Base-by-base conservation (phyloP, 2,329 filamentous ascomycete species). In the Dactylonectria macrodidyma region DNA sequence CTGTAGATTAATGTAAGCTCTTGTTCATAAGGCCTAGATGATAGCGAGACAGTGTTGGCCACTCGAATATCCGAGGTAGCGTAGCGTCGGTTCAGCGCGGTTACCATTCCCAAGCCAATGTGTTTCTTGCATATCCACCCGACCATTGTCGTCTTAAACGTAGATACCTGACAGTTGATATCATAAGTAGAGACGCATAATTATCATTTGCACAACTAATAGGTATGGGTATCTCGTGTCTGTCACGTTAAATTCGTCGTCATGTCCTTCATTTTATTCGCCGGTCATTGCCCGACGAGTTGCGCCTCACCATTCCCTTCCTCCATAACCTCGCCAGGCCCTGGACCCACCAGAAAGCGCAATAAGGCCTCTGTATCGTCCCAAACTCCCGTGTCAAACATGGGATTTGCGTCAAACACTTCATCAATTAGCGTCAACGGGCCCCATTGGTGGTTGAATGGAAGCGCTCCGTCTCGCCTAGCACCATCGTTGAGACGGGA, bases 371-470 rank as follows among this genome's bases (percentile, higher is more conserved):
- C 63, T 3, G 58, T 54, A 26, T 66, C 63, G 14, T 66, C 63
- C 63, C 58, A 66, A 44, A 54, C 46, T 7, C 63, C 63, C 7
- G 63, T 47, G 5, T 66, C 63, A 34, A 67, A 59, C 65, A 63
- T 63, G 5, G 63, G 16, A 22, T 67, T 67, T 5, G 65, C 44
- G 9, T 67, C 65, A 51, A 67, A 63, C 19, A 63, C 65, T 26
- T 63, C 65, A 14, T 67, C 65, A n/a, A 67, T 59, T 7, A 67
- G 44, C 1, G 59, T 67, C 16, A 67, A 36, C 3, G 59, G 65
- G 5, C 65, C 65, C 59, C 65, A 67, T 10, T 67, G 60, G 55
- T 67, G 65, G 7, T 67, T 63, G 9, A 67, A 59, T 5, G 59
- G 65, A 16, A 67, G 30, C 7, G 54, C 55, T 8, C 65, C 59